Base-by-base conservation (phyloP, 2,329 filamentous ascomycete species). In the Phaeosphaeriaceae sp. region DNA sequence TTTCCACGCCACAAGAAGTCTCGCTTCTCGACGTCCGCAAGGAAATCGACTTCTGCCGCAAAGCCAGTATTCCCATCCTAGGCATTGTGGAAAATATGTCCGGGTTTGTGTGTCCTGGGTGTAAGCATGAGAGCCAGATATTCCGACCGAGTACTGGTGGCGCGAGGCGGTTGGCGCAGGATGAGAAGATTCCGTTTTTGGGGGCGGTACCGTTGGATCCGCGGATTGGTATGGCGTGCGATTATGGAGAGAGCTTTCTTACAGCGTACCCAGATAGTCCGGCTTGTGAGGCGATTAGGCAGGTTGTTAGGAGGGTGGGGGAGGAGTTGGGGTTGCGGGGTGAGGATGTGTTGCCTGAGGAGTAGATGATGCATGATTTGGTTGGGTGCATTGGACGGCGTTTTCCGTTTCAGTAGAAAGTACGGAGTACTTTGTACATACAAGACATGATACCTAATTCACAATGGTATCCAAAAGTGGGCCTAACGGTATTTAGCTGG, bases 31-130 rank as follows among this genome's bases (percentile, higher is more conserved):
- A 99, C 70, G 94, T 99, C 11, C 81, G 94, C 60, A 97, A 97
- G 76, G 94, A 99, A 75, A 93, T 99, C 50, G 93, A 99, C 68
- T 99, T 99, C 69, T 99, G 95, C 75, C 82, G 87, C 50, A 99
- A 99, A 76, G 94, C 94, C 0, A 91, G 90, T 3, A 97, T 99
- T 60, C 83, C 81, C 39, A 85, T 99, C 6, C 74, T 99, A 3
- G 94, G 94, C 0, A 79, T 99, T 33, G 94, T 96, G 13, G 94
- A 99, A 79, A 99, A 99, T 70, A 99, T 99, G 94, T 90, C 87
- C 50, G 91, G 92, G 3, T 99, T 97, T 64, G 92, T 99, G 44
- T 99, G 94, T 69, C 92, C 92, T 8, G 93, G 90, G 48, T 99
- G 94, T 75, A 89, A 85, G 46, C 86, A 92, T 46, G 80, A 85